Evolutionary conservation across 2,329 filamentous ascomycete genomes (phyloP).

Genomic region (Fusarium equiseti): DNA sequence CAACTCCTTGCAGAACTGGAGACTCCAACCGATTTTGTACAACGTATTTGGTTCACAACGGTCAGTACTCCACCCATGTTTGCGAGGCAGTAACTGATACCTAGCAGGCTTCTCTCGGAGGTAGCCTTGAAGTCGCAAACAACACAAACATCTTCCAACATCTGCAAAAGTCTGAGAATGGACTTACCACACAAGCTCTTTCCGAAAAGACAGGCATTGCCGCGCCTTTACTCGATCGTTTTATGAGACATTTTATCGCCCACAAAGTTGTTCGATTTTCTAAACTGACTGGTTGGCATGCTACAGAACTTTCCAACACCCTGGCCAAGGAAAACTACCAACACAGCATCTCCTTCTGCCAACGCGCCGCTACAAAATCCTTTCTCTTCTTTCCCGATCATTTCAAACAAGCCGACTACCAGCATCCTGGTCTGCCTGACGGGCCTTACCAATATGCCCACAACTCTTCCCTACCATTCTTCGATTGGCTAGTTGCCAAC

Average conservation of each 20-base stretch:
- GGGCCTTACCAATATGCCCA: conserved; percentile 29
- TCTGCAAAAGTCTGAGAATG: conserved; percentile 9
- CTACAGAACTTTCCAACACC: conserved; percentile 26
- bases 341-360: conserved; percentile 29
- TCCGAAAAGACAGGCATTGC: conserved; percentile 22
- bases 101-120: conserved; percentile 21
- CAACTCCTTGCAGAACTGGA: conserved; percentile 30
- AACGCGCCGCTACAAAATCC: conserved; percentile 10
- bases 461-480: conserved; percentile 17
- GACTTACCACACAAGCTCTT: conserved; percentile 8
- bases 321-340: conserved; percentile 21
- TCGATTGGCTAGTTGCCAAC: conserved; percentile 20
- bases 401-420: conserved; percentile 23
- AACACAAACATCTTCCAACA: conserved; percentile 22
- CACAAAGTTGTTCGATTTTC: conserved; percentile 19
- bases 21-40: conserved; percentile 29
- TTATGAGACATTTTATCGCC: conserved; percentile 35
- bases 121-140: conserved; percentile 16
- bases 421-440: conserved; percentile 7
- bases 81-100: not conserved
- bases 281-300: conserved; percentile 18
- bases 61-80: not conserved
- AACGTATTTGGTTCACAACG: conserved; percentile 26
- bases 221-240: conserved; percentile 11
- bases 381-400: conserved; percentile 24